A percentile compares a stretch with the other conserved stretches of the same genome.
These are phyloP conservation scores for Gnetum montanum DNA, from an alignment of 75 land plant genomes.

Conservation along the genomic window DNA sequence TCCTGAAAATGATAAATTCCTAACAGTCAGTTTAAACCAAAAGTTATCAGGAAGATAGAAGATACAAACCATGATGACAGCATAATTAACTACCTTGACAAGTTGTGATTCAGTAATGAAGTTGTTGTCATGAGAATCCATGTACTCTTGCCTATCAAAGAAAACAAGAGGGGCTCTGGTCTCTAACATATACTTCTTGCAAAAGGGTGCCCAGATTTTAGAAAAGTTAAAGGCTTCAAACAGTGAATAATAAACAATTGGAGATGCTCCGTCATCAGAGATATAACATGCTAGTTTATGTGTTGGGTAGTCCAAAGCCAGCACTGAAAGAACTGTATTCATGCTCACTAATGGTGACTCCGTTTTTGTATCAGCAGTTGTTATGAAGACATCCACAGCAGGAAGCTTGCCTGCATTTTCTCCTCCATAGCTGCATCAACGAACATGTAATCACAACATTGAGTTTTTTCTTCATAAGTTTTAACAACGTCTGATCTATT, in stretches of 20 bases:
- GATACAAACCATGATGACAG: no score
- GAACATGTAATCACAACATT: no score
- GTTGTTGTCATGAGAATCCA: no score
- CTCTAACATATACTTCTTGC: constrained; percentile 24
- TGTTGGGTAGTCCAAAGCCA: constrained; percentile 37
- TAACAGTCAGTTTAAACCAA: no score
- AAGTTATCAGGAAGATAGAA: no score
- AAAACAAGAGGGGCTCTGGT: no score
- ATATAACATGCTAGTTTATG: constrained; percentile 34
- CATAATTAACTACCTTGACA: background rate
- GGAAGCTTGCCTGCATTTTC: constrained; percentile 24
- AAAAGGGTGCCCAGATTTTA: constrained; percentile 38
- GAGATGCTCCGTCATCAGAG: constrained; percentile 43
- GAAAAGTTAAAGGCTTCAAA: constrained; percentile 25
- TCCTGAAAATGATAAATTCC: no score
- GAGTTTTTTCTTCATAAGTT: no score
- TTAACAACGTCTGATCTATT: no score
- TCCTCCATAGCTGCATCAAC: no score
- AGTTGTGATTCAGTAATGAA: no score
- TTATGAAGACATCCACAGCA: constrained; percentile 33
- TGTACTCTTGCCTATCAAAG: no score
- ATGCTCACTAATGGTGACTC: constrained; percentile 30
- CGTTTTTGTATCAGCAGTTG: constrained; percentile 24
- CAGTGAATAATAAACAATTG: constrained; percentile 30
- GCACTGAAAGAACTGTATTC: constrained; percentile 29